Conservation (phyloP, 2,329 filamentous ascomycete genomes). For the Dactylellina leptospora region DNA sequence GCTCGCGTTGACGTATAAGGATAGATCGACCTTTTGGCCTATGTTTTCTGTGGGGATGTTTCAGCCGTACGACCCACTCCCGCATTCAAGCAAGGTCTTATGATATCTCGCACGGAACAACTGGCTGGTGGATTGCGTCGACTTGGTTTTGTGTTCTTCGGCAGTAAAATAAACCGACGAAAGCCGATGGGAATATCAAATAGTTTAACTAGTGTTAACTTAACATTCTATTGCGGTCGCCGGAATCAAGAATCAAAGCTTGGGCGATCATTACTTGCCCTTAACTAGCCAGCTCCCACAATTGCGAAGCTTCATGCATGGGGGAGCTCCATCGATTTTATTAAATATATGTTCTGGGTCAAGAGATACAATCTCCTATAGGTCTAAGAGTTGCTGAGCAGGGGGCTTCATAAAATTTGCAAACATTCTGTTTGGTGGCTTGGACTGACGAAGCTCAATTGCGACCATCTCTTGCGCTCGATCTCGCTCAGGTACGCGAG, state of each 20-base stretch:
- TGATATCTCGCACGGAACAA: not conserved
- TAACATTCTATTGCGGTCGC: no score
- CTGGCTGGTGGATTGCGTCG: constrained; percentile 5
- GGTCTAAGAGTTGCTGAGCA: not conserved
- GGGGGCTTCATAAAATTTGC: no score
- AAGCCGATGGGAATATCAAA: no score
- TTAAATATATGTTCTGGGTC: not conserved
- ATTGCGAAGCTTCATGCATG: no score
- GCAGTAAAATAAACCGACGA: not conserved
- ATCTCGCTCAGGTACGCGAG: constrained; percentile 19
- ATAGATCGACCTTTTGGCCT: constrained; percentile 15
- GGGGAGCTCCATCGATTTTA: not conserved
- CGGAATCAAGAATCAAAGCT: no score
- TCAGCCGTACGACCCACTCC: constrained; percentile 29
- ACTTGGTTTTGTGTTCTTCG: not conserved
- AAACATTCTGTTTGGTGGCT: no score
- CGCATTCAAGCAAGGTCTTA: not conserved
- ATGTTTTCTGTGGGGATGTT: constrained; percentile 23
- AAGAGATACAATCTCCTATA: not conserved
- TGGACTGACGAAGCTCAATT: no score
- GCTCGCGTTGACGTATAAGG: constrained; percentile 22
- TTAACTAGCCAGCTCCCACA: no score
- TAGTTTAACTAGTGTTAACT: no score
- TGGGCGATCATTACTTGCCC: no score
- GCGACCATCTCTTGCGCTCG: no score